Evolutionary conservation across 2,329 filamentous ascomycete species (phyloP), one percentile per base, ranked within the genome.

Genomic region (Phaeosphaeriaceae sp.): DNA sequence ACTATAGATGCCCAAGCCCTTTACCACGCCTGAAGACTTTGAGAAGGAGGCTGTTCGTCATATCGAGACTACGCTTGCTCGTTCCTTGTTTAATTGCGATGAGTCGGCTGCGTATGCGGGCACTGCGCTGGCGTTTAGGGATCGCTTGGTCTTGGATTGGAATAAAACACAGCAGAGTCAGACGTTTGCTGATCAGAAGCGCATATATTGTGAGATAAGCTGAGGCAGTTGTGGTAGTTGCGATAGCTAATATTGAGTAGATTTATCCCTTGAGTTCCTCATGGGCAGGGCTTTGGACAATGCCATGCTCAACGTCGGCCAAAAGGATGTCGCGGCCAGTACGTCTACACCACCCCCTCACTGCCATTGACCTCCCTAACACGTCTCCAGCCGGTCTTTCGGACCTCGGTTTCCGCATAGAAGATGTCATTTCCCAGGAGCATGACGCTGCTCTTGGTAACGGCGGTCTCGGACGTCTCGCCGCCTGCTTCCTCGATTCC

Each of bases 261-360:
- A 99, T 73, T 84, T 99, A 52, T 97, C 92, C 61, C 85, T 99
- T 50, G 94, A 99, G 76, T 99, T 99, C 68, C 79, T 99, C 67
- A 99, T 99, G 94, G 94, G 94, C 34, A 84, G 94, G 70, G 89
- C 94, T 38, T 79, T 99, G 57, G 94, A 99, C 80, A 99, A 99
- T 84, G 93, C 94, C 56, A 97, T 99, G 90, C 83, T 99, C 60
- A 99, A 99, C 73, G 85, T 96, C 47, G 90, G 90, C 18, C 81
- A 91, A 73, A 99, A 97, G 77, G 85, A 92, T 64, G 79, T 87
- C 52, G 93, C 94, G 43, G 87, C 85, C 76, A 83, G 92, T 94
- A 75, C 62, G 83, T 60, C n/a, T 16, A 43, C 18, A 7, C 23
- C 18, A 6, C 32, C 17, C 6, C 16, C n/a, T 20, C 29, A 20